phyloP scores from a whole-genome alignment of 1,139 yeast species.

The Protomyces lactucae-debilis region DNA sequence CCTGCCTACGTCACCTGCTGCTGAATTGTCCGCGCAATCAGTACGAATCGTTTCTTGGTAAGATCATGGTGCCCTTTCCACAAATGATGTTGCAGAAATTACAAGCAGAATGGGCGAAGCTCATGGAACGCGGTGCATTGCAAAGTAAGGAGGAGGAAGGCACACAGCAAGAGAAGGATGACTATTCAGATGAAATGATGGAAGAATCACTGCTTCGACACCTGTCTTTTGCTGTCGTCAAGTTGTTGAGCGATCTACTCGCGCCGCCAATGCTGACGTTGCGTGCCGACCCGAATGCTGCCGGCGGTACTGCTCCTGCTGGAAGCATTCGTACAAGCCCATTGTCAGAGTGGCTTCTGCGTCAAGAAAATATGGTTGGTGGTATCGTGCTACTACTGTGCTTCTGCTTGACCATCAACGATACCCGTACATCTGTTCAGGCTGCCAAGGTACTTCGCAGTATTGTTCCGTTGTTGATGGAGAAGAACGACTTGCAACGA shows the following conservation, averaged over 20 bases:
- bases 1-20: slow-evolving; percentile 78
- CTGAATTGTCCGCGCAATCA: slow-evolving; percentile 77
- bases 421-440: slow-evolving; percentile 20
- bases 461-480: slow-evolving; percentile 11
- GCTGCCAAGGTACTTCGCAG: slow-evolving; percentile 17
- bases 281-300: slow-evolving; percentile 8
- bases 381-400: slow-evolving; percentile 11
- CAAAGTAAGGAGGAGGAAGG: slow-evolving; percentile 29
- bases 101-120: slow-evolving; percentile 64
- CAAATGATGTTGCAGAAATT: slow-evolving; percentile 66
- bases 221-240: slow-evolving; percentile 86
- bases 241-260: slow-evolving; percentile 49
- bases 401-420: slow-evolving; percentile 21
- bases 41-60: slow-evolving; percentile 65
- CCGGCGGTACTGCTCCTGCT: neutral
- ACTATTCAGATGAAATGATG: slow-evolving; percentile 94
- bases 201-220: slow-evolving; percentile 93
- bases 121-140: slow-evolving; percentile 30
- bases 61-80: slow-evolving; percentile 71
- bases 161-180: slow-evolving; percentile 66
- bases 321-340: neutral
- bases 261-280: slow-evolving; percentile 11
- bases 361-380: slow-evolving; percentile 9
- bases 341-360: slow-evolving; percentile 19
- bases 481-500: slow-evolving; percentile 12